phyloP scores from a whole-genome alignment of 1,139 yeast genomes.

The Spathaspora sp. region DNA sequence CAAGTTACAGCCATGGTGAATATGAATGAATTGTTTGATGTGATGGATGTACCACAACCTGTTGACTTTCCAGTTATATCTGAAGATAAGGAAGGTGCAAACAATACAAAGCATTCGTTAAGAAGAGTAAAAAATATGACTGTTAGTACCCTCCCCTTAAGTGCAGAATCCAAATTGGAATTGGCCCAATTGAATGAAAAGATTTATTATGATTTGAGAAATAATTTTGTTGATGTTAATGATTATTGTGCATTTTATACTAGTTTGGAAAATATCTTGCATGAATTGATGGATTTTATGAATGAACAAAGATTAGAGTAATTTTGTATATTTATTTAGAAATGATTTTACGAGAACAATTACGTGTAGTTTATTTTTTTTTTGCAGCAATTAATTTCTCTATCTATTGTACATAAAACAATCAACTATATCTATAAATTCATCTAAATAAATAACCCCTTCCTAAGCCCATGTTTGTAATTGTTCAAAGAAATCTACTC shows the following conservation, averaged over 20 bases:
- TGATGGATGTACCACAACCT: conserved; percentile 49
- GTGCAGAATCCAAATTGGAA: conserved; percentile 19
- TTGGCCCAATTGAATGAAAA: conserved; percentile 37
- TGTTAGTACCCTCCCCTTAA: conserved; percentile 3
- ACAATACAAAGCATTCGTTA: not conserved
- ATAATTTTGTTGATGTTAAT: conserved; percentile 46
- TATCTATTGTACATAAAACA: not conserved
- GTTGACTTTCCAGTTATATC: conserved; percentile 5
- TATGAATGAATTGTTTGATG: conserved; percentile 41
- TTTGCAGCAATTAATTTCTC: not conserved
- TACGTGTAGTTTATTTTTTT: not conserved
- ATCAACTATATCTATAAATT: not conserved
- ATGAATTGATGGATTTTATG: conserved; percentile 40
- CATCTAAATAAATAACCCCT: not conserved
- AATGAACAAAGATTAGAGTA: conserved; percentile 13
- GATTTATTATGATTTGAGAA: conserved; percentile 41
- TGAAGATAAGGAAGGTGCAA: conserved; percentile 4
- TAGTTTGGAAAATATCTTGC: conserved; percentile 41
- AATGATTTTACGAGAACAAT: not conserved
- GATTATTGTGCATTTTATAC: conserved; percentile 48
- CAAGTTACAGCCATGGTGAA: conserved; percentile 41
- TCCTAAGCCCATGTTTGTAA: conserved; percentile 25
- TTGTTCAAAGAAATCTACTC: conserved; percentile 30
- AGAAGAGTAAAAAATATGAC: conserved; percentile 1
- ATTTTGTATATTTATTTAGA: not conserved